A percentile compares a stretch with the other conserved stretches of the same genome.
Conservation (phyloP, 2,329 filamentous ascomycete species). For the Stagonosporopsis tanaceti region DNA sequence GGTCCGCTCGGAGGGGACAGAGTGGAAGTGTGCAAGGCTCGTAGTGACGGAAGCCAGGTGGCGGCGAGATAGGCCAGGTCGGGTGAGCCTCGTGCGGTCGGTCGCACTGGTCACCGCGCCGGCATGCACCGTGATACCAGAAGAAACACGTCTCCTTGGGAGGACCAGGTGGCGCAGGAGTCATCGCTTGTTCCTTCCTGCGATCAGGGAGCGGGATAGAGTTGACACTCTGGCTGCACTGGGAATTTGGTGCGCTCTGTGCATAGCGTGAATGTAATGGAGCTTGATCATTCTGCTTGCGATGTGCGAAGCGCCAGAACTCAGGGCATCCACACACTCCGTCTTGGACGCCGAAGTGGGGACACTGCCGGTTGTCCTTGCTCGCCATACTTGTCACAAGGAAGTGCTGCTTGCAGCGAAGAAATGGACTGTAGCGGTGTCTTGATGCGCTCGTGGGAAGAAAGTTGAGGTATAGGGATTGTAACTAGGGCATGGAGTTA, state of each 20-base stretch:
- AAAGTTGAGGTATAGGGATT: neutral
- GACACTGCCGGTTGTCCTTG: slow-evolving; percentile 9
- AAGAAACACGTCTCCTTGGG: slow-evolving; percentile 39
- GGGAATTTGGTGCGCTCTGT: neutral
- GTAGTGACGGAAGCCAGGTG: slow-evolving; percentile 28
- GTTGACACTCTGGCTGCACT: slow-evolving; percentile 4
- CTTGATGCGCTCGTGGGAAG: neutral
- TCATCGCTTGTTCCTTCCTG: neutral
- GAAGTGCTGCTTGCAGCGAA: neutral
- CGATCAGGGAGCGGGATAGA: neutral
- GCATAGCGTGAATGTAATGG: neutral
- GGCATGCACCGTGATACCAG: slow-evolving; percentile 37
- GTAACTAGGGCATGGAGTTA: neutral
- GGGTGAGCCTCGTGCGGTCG: slow-evolving; percentile 26
- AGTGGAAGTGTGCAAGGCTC: slow-evolving; percentile 26
- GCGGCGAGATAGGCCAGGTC: slow-evolving; percentile 33
- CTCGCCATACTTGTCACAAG: slow-evolving; percentile 3
- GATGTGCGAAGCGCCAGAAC: slow-evolving; percentile 27
- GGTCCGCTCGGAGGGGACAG: slow-evolving; percentile 30
- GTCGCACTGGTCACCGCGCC: slow-evolving; percentile 16
- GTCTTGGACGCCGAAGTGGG: slow-evolving; percentile 22
- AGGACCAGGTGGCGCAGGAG: slow-evolving; percentile 16
- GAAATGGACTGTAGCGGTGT: neutral
- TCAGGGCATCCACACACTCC: slow-evolving; percentile 38
- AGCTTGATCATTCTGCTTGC: neutral